phyloP scores from a whole-genome alignment of 2,329 filamentous ascomycete species.

The Gremmenia infestans region DNA sequence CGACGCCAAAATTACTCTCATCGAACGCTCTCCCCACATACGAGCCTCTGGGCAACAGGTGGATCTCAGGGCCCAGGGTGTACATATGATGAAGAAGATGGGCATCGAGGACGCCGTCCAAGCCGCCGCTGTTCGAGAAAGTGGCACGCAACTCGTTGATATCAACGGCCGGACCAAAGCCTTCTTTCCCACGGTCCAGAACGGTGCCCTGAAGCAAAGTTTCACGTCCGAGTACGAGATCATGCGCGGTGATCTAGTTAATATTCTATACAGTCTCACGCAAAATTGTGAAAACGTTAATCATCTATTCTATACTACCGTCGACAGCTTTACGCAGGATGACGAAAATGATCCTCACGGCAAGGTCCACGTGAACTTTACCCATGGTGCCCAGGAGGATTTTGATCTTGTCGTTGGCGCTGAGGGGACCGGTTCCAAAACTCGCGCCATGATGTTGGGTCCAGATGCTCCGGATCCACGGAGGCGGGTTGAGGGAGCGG shows the following conservation, averaged over 20 bases:
- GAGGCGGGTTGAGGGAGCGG: background rate
- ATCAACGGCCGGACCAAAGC: conserved; percentile 32
- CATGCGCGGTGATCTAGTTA: conserved; percentile 38
- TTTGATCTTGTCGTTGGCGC: conserved; percentile 37
- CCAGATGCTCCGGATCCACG: conserved; percentile 15
- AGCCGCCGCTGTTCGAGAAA: conserved; percentile 38
- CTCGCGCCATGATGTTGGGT: conserved; percentile 37
- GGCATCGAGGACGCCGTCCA: conserved; percentile 42
- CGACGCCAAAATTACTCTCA: conserved; percentile 34
- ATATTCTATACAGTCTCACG: conserved; percentile 35
- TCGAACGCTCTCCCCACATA: conserved; percentile 38
- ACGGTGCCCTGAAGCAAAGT: conserved; percentile 23
- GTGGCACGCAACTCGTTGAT: conserved; percentile 41
- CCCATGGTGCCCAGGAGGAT: conserved; percentile 5
- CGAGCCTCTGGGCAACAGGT: conserved; percentile 47
- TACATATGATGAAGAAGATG: conserved; percentile 47
- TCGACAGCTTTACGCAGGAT: conserved; percentile 20
- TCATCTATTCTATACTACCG: conserved; percentile 30
- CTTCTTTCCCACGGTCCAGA: conserved; percentile 34
- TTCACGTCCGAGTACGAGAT: conserved; percentile 42
- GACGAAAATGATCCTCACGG: background rate
- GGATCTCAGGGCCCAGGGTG: conserved; percentile 47
- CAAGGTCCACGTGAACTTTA: conserved; percentile 10
- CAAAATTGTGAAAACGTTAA: conserved; percentile 18
- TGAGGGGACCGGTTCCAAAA: conserved; percentile 42